Base-by-base conservation (phyloP, 257 asterid genomes). In the Osmanthus fragrans region DNA sequence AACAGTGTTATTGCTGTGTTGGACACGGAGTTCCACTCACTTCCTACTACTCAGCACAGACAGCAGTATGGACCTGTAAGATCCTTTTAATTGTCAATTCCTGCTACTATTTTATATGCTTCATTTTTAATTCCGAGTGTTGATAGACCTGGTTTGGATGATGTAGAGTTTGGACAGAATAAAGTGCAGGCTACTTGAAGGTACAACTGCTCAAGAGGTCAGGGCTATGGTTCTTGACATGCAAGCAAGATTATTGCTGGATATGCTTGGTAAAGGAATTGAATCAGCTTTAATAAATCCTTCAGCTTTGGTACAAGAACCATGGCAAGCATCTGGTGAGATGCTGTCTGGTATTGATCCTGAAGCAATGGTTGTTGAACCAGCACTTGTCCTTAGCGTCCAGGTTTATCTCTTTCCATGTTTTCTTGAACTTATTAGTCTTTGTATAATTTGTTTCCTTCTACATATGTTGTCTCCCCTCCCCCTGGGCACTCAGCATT, bases 181-280 rank as follows among this genome's bases (percentile, higher is more conserved):
- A 81, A 96, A 96, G 73, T 96, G 99, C 83, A 90, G 99, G 91
- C 96, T 96, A 72, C 93, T 96, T 64, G 99, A 96, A 88, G 99
- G 99, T 80, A 88, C 96, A 73, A 92, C 90, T 82, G 95, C 97
- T 32, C 99, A 96, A 86, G 99, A 96, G 92, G 99, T 96, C 79
- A 86, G 99, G 88, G 99, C 99, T 36, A 96, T 96, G 99, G 99
- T 96, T 79, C 98, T 96, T 72, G 99, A 96, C 83, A 96, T 96
- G 99, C 99, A 96, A 89, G 99, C 99, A 4, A 89, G 98, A 84
- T 75, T 96, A 83, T 85, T 96, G 81, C 85, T 96, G 78, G 99
- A 93, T 88, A 96, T 96, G 99, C 97, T 96, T 71, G 98, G 99
- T 72, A 93, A 96, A 92, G 99, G 99, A 70, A 96, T 96, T 56